Evolutionary conservation across 345 rosid species (phyloP).

Genomic region (Salix brachista): DNA sequence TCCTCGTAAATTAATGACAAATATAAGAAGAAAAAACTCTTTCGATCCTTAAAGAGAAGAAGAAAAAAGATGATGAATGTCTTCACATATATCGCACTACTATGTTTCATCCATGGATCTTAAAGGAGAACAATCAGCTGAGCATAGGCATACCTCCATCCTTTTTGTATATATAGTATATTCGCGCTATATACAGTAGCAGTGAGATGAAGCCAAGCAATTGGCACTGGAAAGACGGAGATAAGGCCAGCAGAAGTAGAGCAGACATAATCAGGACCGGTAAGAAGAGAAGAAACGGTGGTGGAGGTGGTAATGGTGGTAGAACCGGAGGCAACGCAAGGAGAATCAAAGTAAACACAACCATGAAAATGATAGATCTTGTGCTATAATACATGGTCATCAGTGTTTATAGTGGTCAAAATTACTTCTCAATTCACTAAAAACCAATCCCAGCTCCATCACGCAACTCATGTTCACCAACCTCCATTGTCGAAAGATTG

Average conservation of each 20-base stretch:
- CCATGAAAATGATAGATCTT: slow-evolving; percentile 2
- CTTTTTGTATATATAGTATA: not conserved
- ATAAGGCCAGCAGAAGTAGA: not conserved
- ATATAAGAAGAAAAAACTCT: not conserved
- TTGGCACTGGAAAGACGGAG: not conserved
- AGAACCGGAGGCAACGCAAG: slow-evolving; percentile 7
- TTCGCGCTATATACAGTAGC: not conserved
- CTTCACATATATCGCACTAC: too few species aligned
- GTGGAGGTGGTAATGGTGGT: slow-evolving; percentile 14
- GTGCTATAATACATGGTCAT: not conserved
- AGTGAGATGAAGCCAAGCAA: not conserved
- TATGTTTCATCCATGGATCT: not conserved
- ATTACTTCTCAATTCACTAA: not conserved
- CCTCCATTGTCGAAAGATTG: not conserved
- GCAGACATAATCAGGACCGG: slow-evolving; percentile 1
- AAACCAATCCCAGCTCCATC: not conserved
- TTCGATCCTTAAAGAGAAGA: not conserved
- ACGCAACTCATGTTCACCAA: not conserved
- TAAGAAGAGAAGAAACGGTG: not conserved
- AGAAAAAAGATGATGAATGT: too few species aligned
- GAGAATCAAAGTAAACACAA: not conserved
- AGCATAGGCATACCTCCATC: not conserved
- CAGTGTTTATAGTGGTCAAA: not conserved
- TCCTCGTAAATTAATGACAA: not conserved
- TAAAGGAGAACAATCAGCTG: not conserved